phyloP scores from a whole-genome alignment of 2,329 filamentous ascomycete species.

The Incumbomyces delicatus region DNA sequence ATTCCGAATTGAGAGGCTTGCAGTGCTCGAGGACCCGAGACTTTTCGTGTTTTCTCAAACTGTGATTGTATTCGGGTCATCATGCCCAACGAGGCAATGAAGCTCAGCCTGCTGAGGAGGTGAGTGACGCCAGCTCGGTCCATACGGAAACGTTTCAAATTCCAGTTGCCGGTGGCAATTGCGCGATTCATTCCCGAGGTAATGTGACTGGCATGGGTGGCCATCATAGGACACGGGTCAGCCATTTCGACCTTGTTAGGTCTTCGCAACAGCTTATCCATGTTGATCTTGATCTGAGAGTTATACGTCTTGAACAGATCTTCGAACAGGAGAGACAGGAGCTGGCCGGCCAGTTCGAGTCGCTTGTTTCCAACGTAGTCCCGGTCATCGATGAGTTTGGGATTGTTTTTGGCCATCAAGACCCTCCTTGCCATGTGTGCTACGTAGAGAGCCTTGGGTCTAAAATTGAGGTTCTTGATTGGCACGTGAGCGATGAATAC shows the following conservation, averaged over 20 bases:
- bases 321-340: slow-evolving; percentile 88
- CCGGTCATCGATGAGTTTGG: slow-evolving; percentile 82
- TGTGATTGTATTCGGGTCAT: slow-evolving; percentile 98
- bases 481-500: slow-evolving; percentile 92
- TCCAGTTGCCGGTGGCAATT: slow-evolving; percentile 97
- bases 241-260: slow-evolving; percentile 80
- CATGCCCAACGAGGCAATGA: slow-evolving; percentile 95
- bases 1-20: slow-evolving; percentile 98
- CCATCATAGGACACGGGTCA: slow-evolving; percentile 76
- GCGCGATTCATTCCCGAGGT: slow-evolving; percentile 89
- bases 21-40: slow-evolving; percentile 86
- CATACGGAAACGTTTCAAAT: slow-evolving; percentile 96
- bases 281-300: slow-evolving; percentile 76
- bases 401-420: slow-evolving; percentile 83
- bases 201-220: slow-evolving; percentile 75
- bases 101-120: slow-evolving; percentile 87
- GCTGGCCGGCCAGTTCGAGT: slow-evolving; percentile 85
- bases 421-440: slow-evolving; percentile 97
- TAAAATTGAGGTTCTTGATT: slow-evolving; percentile 83
- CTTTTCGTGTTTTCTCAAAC: slow-evolving; percentile 97
- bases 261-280: slow-evolving; percentile 93
- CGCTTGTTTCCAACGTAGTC: slow-evolving; percentile 98
- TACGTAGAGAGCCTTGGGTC: slow-evolving; percentile 93
- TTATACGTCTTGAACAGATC: slow-evolving; percentile 97
- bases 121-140: slow-evolving; percentile 94